A percentile compares a stretch with the other conserved stretches of the same genome.
phyloP scores from a whole-genome alignment of 345 rosid species.

The Populus ilicifolia region DNA sequence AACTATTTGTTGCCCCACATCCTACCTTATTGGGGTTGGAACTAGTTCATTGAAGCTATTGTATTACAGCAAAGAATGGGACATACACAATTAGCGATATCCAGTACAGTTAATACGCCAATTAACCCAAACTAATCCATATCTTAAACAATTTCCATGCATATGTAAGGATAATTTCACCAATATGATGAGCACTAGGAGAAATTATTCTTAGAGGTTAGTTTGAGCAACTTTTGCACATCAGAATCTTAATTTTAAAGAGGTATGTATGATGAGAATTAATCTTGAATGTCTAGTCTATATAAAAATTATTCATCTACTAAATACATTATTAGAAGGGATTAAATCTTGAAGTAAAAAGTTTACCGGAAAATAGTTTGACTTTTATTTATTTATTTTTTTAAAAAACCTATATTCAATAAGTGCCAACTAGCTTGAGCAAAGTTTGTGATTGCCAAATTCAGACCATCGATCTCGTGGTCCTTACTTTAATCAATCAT shows the following conservation, averaged over 20 bases:
- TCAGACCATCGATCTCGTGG: not conserved
- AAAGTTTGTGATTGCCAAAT: not conserved
- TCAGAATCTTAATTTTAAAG: too few species aligned
- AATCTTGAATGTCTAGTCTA: not conserved
- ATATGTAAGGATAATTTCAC: not conserved
- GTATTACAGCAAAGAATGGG: not conserved
- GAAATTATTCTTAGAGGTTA: not conserved
- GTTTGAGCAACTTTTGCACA: too few species aligned
- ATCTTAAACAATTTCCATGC: not conserved
- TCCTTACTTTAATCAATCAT: not conserved
- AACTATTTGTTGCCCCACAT: not conserved
- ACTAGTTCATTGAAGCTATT: constrained; percentile 3
- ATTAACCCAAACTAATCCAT: not conserved
- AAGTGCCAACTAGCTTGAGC: not conserved
- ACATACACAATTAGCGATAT: not conserved
- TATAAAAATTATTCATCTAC: too few species aligned
- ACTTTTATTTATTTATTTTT: too few species aligned
- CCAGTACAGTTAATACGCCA: not conserved
- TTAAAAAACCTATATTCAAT: not conserved
- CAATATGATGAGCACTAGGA: not conserved
- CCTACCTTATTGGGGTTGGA: constrained; percentile 1
- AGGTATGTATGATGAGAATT: not conserved
- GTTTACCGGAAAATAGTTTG: too few species aligned
- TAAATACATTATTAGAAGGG: not conserved
- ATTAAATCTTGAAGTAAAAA: too few species aligned